These are phyloP conservation scores for Chaetomidium leptoderma DNA, from an alignment of 495 filamentous ascomycete species.

Conservation along the genomic window DNA sequence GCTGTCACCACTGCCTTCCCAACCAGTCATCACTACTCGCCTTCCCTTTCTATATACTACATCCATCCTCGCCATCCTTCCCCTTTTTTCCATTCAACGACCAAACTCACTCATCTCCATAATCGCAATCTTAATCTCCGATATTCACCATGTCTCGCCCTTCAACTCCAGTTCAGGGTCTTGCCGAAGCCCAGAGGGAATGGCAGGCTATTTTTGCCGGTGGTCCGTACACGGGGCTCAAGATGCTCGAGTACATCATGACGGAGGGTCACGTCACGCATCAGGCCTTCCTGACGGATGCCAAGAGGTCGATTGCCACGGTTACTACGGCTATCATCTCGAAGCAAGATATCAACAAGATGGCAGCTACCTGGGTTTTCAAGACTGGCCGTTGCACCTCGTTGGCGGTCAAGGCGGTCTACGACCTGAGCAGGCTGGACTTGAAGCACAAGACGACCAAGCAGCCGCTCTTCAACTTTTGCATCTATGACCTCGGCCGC, in stretches of 20 bases:
- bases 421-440: background rate
- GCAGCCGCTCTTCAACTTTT: background rate
- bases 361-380: background rate
- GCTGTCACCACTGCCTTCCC: no score
- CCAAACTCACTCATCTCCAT: no score
- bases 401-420: background rate
- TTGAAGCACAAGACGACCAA: no score
- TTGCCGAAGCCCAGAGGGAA: no score
- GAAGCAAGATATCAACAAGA: background rate
- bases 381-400: slow-evolving; percentile 6
- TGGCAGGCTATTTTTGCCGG: background rate
- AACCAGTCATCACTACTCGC: no score
- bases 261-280: no score
- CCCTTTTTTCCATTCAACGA: no score
- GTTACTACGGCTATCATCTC: background rate
- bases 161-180: no score
- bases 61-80: no score
- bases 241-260: background rate
- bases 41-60: no score
- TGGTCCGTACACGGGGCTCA: background rate
- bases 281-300: no score
- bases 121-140: background rate
- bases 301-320: no score
- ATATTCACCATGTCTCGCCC: background rate
- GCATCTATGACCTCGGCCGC: background rate